Percentiles rank a stretch among this genome's conserved stretches.
These are phyloP conservation scores for Trametes hirsuta DNA, from an alignment of 1,284 basidiomycete species.

Conservation along the genomic window DNA sequence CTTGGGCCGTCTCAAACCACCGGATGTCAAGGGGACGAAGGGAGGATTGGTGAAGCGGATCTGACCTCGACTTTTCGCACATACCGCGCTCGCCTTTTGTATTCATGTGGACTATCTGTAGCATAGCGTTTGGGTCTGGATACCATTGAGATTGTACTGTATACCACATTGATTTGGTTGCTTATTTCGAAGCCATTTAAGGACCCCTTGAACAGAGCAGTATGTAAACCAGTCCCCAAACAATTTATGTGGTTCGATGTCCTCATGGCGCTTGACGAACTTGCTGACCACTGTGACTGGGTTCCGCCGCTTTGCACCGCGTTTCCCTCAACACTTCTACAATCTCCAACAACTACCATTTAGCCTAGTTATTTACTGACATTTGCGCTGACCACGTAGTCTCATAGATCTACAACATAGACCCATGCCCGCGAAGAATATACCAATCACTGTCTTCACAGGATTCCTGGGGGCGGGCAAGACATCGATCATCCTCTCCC, in stretches of 20 bases:
- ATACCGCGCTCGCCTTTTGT: not conserved
- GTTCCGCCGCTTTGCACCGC: no score
- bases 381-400: not conserved
- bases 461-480: slow-evolving; percentile 76
- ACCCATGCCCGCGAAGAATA: slow-evolving; percentile 33
- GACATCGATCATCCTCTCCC: slow-evolving; percentile 80
- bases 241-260: not conserved
- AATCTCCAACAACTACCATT: no score
- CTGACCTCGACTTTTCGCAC: not conserved
- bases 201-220: not conserved
- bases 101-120: slow-evolving; percentile 4
- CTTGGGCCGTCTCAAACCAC: slow-evolving; percentile 25
- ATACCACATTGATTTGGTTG: not conserved
- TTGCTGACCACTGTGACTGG: not conserved
- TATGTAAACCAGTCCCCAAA: not conserved
- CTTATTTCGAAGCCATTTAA: no score
- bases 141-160: not conserved
- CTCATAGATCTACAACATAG: no score
- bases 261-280: not conserved
- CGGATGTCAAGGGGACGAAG: slow-evolving; percentile 13
- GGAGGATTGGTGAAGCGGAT: slow-evolving; percentile 15
- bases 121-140: slow-evolving; percentile 3
- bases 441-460: slow-evolving; percentile 86
- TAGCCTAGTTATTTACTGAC: not conserved
- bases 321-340: no score